phyloP scores from a whole-genome alignment of 768 basidiomycete genomes.

The Panellus pusillus region DNA sequence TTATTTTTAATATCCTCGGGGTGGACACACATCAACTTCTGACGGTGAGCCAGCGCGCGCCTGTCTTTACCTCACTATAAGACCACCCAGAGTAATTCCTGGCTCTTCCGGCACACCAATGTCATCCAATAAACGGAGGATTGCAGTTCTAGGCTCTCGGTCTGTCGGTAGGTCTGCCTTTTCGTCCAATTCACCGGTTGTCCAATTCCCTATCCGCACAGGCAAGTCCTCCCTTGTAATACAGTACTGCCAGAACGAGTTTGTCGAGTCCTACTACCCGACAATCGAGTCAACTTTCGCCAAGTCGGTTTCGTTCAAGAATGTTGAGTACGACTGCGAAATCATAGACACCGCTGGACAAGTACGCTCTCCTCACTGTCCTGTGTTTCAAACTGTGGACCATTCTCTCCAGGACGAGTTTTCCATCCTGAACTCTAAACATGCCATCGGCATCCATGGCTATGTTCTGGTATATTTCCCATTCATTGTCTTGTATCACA shows the following conservation, averaged over 20 bases:
- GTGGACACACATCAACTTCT: not conserved
- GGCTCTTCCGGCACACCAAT: conserved; percentile 1
- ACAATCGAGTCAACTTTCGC: conserved; percentile 94
- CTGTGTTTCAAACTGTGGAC: conserved; percentile 1
- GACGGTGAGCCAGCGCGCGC: conserved; percentile 7
- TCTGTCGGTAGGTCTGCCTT: conserved; percentile 70
- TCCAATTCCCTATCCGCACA: conserved; percentile 42
- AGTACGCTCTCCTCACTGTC: conserved; percentile 43
- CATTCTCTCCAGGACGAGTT: conserved; percentile 77
- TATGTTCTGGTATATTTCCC: conserved; percentile 67
- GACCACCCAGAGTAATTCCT: conserved; percentile 6
- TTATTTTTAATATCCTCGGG: conserved; percentile 12
- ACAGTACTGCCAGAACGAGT: conserved; percentile 93
- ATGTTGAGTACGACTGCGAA: conserved; percentile 92
- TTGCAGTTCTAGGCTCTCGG: conserved; percentile 84
- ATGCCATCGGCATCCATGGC: conserved; percentile 96
- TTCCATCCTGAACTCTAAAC: conserved; percentile 90
- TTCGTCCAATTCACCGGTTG: conserved; percentile 5
- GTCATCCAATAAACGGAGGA: conserved; percentile 52
- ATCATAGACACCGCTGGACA: conserved; percentile 99
- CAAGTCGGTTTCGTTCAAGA: conserved; percentile 87
- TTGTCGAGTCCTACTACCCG: conserved; percentile 93
- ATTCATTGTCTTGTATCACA: not conserved
- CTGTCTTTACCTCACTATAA: conserved; percentile 8
- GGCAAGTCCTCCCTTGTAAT: conserved; percentile 94